phyloP scores from a whole-genome alignment of 768 basidiomycete genomes.

The Mycena amicta region DNA sequence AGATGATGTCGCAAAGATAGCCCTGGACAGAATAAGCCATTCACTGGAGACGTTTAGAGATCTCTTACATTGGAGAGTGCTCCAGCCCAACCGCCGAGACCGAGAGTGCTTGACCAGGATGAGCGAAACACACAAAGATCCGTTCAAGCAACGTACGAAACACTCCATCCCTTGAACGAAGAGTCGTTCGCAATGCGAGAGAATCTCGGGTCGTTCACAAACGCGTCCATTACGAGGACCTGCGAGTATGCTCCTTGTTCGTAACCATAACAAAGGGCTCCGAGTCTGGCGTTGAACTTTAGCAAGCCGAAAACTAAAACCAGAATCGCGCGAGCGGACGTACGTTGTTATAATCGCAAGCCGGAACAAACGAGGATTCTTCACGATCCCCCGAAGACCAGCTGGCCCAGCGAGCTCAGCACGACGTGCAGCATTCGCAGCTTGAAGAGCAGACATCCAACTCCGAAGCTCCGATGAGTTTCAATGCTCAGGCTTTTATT shows the following conservation, averaged over 20 bases:
- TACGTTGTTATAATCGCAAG: constrained; percentile 24
- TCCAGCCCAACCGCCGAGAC: constrained; percentile 25
- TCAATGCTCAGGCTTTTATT: too few species aligned
- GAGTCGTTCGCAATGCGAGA: constrained; percentile 25
- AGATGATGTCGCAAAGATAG: constrained; percentile 25
- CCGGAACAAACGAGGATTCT: constrained; percentile 23
- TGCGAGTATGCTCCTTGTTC: constrained; percentile 27
- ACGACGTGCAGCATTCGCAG: constrained; percentile 22
- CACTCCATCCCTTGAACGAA: constrained; percentile 27
- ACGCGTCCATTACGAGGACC: constrained; percentile 26
- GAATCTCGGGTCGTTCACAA: constrained; percentile 21
- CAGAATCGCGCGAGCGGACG: too few species aligned
- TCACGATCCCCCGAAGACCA: constrained; percentile 20
- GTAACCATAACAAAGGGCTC: constrained; percentile 27
- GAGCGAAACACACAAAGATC: background rate
- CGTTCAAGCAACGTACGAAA: constrained; percentile 15
- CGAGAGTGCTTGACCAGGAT: constrained; percentile 17
- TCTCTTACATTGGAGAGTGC: constrained; percentile 18
- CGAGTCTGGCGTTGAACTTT: constrained; percentile 13
- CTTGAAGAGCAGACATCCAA: constrained; percentile 12
- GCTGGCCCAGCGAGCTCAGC: constrained; percentile 25
- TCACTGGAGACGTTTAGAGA: background rate
- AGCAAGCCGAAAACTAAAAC: background rate
- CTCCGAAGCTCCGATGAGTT: too few species aligned
- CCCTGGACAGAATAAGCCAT: constrained; percentile 8